Percentiles rank a stretch among this genome's conserved stretches.
These are phyloP conservation scores for Exophiala sp. DNA, from an alignment of 2,329 filamentous ascomycete species.

Conservation along the genomic window DNA sequence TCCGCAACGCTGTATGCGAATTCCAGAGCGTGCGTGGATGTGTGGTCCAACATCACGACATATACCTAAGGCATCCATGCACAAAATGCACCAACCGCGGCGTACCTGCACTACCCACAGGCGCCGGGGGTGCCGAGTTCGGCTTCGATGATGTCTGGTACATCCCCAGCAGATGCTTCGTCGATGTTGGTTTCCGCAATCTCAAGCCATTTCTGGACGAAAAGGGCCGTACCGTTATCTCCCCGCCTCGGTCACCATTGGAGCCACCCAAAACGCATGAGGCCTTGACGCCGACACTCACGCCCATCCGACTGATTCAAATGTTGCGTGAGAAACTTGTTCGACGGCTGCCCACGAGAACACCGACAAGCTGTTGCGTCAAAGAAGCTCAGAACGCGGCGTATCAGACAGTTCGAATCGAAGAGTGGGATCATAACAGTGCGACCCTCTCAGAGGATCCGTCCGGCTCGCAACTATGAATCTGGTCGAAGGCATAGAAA, in stretches of 20 bases:
- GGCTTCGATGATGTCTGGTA: conserved; percentile 19
- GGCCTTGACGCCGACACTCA: neutral
- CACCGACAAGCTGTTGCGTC: conserved; percentile 15
- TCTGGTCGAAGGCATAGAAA: neutral
- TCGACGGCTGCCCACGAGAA: conserved; percentile 12
- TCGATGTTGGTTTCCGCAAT: conserved; percentile 24
- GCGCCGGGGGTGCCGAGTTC: neutral
- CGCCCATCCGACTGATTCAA: neutral
- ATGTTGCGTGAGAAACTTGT: conserved; percentile 11
- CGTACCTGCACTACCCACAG: neutral
- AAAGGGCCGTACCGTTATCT: neutral
- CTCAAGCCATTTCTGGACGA: conserved; percentile 21
- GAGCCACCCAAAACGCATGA: conserved; percentile 6
- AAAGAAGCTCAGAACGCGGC: conserved; percentile 4
- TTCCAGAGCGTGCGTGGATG: conserved; percentile 16
- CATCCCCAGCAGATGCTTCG: conserved; percentile 25
- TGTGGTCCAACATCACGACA: conserved; percentile 10
- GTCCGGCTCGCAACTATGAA: conserved; percentile 15
- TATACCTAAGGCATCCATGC: conserved; percentile 14
- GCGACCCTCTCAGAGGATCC: conserved; percentile 11
- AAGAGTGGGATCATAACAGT: conserved; percentile 10
- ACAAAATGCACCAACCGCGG: conserved; percentile 13
- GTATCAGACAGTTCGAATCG: conserved; percentile 18
- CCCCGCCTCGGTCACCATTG: neutral
- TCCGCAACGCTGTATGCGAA: conserved; percentile 18